Conservation (phyloP, 441 rosid genomes). For the Rhodomyrtus psidioides region DNA sequence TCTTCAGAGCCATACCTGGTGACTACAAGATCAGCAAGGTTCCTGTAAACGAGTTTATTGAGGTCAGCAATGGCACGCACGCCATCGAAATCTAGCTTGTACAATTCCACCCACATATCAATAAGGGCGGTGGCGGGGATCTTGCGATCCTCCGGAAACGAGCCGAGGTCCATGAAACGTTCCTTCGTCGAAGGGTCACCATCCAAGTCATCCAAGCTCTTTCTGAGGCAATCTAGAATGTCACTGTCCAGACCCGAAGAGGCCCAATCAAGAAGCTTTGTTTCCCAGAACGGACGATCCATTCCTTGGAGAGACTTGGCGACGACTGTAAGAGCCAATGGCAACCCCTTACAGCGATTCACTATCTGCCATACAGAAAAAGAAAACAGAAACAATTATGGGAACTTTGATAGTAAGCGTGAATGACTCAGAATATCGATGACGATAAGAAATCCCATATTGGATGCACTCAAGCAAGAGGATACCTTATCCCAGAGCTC, state of each 20-base stretch:
- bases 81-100: conserved; percentile 10
- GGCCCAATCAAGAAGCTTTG: neutral
- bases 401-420: neutral
- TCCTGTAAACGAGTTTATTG: conserved; percentile 23
- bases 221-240: conserved; percentile 26
- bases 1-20: conserved; percentile 22
- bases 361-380: neutral
- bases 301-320: conserved; percentile 7
- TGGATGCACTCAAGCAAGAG: neutral
- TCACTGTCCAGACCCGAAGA: neutral
- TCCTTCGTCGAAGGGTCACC: neutral
- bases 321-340: neutral
- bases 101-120: conserved; percentile 9
- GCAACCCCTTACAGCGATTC: conserved; percentile 1
- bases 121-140: neutral
- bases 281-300: neutral
- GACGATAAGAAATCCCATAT: neutral
- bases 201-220: conserved; percentile 19
- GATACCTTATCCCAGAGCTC: too few species aligned
- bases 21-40: conserved; percentile 27
- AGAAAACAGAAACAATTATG: neutral
- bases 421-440: neutral
- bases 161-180: conserved; percentile 5
- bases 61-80: conserved; percentile 25
- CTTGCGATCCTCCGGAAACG: neutral